phyloP scores from a whole-genome alignment of 2,329 filamentous ascomycete species.

The Blastomyces silverae region DNA sequence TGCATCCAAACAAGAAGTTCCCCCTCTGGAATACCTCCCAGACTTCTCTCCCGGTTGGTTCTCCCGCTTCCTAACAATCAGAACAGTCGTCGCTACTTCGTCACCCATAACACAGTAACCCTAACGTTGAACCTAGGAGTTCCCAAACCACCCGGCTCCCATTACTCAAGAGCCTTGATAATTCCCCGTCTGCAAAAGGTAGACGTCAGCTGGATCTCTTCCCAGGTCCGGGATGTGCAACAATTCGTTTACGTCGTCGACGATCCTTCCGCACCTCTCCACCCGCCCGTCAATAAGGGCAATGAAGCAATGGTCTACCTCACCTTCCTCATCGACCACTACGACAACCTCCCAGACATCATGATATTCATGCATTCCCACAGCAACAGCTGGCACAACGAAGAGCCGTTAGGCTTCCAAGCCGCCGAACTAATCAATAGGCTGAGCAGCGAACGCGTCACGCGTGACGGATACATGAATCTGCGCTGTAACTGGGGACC shows the following conservation, averaged over 20 bases:
- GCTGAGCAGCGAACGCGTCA: slow-evolving; percentile 48
- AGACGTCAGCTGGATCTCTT: slow-evolving; percentile 50
- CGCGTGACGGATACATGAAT: slow-evolving; percentile 53
- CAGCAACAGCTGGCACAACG: slow-evolving; percentile 54
- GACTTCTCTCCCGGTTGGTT: neutral
- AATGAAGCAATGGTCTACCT: slow-evolving; percentile 58
- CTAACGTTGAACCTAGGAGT: slow-evolving; percentile 26
- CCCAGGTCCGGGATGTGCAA: slow-evolving; percentile 43
- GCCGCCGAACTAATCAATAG: slow-evolving; percentile 46
- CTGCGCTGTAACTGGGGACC: slow-evolving; percentile 53
- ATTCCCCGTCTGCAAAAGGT: slow-evolving; percentile 49
- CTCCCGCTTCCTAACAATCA: neutral
- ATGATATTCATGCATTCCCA: slow-evolving; percentile 56
- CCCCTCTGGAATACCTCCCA: neutral
- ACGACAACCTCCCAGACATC: slow-evolving; percentile 53
- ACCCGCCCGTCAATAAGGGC: slow-evolving; percentile 54
- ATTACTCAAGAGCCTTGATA: slow-evolving; percentile 51
- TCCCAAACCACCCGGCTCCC: slow-evolving; percentile 41
- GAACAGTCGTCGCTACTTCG: neutral
- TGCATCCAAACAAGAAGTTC: neutral
- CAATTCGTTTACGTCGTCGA: slow-evolving; percentile 49
- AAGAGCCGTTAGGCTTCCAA: slow-evolving; percentile 47
- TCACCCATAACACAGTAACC: neutral
- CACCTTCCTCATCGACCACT: slow-evolving; percentile 58
- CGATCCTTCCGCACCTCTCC: slow-evolving; percentile 45